Evolutionary conservation across 176 grass and related monocot species (phyloP).

Genomic region (Eremochloa ophiuroides): DNA sequence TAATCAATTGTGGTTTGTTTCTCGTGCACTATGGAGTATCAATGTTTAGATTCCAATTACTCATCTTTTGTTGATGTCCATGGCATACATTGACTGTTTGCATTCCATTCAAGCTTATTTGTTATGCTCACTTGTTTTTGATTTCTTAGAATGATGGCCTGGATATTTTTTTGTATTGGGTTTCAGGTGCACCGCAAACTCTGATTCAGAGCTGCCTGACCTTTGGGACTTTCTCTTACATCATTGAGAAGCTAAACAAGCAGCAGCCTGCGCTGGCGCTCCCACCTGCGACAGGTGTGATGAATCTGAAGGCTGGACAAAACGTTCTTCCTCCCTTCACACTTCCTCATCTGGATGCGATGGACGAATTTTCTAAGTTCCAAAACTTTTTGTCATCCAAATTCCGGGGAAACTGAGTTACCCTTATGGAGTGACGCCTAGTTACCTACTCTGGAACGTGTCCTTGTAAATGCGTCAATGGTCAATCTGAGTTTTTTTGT

Average conservation of each 20-base stretch:
- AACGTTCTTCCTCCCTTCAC: slow-evolving; percentile 65
- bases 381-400: slow-evolving; percentile 45
- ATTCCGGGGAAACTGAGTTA: slow-evolving; percentile 36
- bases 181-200: slow-evolving; percentile 63
- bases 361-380: slow-evolving; percentile 47
- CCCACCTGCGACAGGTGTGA: background rate
- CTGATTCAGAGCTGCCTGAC: slow-evolving; percentile 75
- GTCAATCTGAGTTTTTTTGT: slow-evolving; percentile 1
- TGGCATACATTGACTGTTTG: background rate
- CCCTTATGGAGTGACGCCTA: background rate
- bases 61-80: background rate
- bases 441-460: background rate
- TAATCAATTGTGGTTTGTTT: background rate
- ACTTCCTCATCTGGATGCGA: slow-evolving; percentile 33
- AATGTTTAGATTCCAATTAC: background rate
- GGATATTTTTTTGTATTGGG: background rate
- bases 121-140: background rate
- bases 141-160: background rate
- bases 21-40: background rate
- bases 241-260: slow-evolving; percentile 71
- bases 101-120: background rate
- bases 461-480: slow-evolving; percentile 33
- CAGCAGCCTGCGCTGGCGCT: slow-evolving; percentile 59
- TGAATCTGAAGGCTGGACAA: background rate
- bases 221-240: slow-evolving; percentile 75